Evolutionary conservation across 805 yeast species (phyloP).

Genomic region (Teunomyces stri): DNA sequence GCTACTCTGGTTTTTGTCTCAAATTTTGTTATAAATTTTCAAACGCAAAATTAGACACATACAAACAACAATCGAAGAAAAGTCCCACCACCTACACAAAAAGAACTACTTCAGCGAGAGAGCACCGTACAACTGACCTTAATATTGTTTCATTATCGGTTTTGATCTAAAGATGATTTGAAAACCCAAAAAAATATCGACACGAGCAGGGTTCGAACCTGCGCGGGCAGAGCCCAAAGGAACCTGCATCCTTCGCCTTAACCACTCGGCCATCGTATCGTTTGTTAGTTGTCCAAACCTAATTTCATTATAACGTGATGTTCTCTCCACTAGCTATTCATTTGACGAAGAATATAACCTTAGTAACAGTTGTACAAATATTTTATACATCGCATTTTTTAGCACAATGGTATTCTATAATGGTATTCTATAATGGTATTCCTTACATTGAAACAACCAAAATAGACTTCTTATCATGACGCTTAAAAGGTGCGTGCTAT

Average conservation of each 20-base stretch:
- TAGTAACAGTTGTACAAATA: no score
- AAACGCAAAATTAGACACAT: neutral
- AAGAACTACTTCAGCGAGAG: no score
- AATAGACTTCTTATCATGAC: no score
- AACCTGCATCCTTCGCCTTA: conserved; percentile 74
- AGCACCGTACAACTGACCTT: no score
- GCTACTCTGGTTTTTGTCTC: conserved; percentile 1
- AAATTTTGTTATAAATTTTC: neutral
- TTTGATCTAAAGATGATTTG: neutral
- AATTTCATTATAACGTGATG: neutral
- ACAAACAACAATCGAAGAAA: neutral
- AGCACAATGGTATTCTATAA: no score
- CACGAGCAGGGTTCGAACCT: conserved; percentile 79
- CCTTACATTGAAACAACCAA: no score
- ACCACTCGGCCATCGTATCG: conserved; percentile 70
- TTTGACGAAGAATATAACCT: no score
- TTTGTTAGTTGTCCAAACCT: neutral
- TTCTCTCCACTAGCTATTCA: neutral
- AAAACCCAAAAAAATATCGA: conserved; percentile 42
- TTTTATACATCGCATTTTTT: no score
- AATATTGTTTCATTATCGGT: neutral
- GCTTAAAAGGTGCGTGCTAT: no score
- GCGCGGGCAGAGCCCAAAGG: conserved; percentile 78
- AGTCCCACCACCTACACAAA: no score
- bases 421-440: no score